Evolutionary conservation across 371 early-diverging fungal species (phyloP).

Genomic region (Mortierella polycephala): DNA sequence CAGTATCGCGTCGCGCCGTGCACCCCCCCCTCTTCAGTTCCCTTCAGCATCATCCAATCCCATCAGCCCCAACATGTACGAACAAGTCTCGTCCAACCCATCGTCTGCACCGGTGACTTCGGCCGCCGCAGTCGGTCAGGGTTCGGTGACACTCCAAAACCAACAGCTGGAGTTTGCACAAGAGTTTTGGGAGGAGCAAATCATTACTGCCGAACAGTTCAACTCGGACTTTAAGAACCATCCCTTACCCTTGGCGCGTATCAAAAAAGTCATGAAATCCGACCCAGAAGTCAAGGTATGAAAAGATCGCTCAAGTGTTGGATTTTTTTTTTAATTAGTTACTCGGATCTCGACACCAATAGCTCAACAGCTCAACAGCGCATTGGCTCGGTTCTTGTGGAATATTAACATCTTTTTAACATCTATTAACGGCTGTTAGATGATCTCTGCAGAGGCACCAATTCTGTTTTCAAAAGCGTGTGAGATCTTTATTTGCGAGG

Average conservation of each 20-base stretch:
- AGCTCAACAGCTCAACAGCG: too few relatives aligned
- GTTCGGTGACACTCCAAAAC: constrained; percentile 15
- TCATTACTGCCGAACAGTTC: constrained; percentile 60
- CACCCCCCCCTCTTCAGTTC: too few relatives aligned
- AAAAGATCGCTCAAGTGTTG: neutral
- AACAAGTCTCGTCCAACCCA: constrained; percentile 5
- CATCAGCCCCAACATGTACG: constrained; percentile 20
- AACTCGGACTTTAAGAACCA: constrained; percentile 84
- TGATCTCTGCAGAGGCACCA: constrained; percentile 80
- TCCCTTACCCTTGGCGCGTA: constrained; percentile 89
- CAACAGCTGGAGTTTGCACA: constrained; percentile 51
- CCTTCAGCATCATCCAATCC: neutral
- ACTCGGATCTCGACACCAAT: neutral
- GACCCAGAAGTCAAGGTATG: constrained; percentile 87
- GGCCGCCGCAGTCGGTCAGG: constrained; percentile 5
- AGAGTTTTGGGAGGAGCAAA: constrained; percentile 67
- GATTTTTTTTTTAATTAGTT: neutral
- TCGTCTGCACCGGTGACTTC: constrained; percentile 14
- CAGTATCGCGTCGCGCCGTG: too few relatives aligned
- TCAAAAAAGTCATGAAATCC: constrained; percentile 97
- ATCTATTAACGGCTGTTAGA: constrained; percentile 33
- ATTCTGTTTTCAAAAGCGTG: constrained; percentile 68
- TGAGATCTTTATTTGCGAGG: constrained; percentile 92
- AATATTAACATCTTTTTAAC: too few relatives aligned
- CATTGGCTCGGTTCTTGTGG: neutral